phyloP scores from a whole-genome alignment of 2,329 filamentous ascomycete genomes.

The Aureobasidium sp. region DNA sequence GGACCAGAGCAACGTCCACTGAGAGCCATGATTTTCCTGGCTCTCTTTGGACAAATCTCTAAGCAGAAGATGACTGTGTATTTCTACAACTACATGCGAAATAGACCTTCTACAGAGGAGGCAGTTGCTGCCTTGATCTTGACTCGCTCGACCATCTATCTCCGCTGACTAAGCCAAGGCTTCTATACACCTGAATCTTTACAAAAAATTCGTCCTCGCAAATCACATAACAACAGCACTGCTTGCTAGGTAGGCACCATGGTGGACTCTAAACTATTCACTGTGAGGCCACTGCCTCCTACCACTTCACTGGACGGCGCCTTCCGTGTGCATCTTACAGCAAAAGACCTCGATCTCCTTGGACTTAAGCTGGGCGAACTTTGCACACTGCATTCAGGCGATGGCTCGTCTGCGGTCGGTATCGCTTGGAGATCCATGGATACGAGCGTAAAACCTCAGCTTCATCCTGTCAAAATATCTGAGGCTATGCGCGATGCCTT shows the following conservation, averaged over 20 bases:
- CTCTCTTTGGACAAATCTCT: not conserved
- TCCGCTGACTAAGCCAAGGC: conserved; percentile 8
- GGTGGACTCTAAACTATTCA: conserved; percentile 30
- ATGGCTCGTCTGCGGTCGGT: conserved; percentile 43
- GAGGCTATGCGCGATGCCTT: conserved; percentile 64
- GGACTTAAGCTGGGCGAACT: conserved; percentile 50
- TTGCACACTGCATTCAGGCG: conserved; percentile 42
- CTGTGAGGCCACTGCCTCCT: conserved; percentile 45
- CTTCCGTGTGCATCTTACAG: conserved; percentile 50
- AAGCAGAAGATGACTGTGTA: not conserved
- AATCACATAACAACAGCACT: not conserved
- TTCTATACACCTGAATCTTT: conserved; percentile 5
- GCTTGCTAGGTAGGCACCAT: not conserved
- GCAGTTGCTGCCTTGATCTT: not conserved
- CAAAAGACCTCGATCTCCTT: conserved; percentile 46
- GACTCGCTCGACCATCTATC: not conserved
- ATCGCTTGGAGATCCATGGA: conserved; percentile 52
- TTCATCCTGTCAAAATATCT: conserved; percentile 60
- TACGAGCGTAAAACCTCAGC: conserved; percentile 49
- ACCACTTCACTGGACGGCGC: conserved; percentile 43
- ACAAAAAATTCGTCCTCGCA: not conserved
- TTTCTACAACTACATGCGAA: not conserved
- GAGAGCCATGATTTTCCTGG: not conserved
- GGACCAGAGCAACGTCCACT: not conserved
- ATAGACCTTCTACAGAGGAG: not conserved